Evolutionary conservation across 2,329 filamentous ascomycete species (phyloP).

Genomic region (Fusarium heterosporum): DNA sequence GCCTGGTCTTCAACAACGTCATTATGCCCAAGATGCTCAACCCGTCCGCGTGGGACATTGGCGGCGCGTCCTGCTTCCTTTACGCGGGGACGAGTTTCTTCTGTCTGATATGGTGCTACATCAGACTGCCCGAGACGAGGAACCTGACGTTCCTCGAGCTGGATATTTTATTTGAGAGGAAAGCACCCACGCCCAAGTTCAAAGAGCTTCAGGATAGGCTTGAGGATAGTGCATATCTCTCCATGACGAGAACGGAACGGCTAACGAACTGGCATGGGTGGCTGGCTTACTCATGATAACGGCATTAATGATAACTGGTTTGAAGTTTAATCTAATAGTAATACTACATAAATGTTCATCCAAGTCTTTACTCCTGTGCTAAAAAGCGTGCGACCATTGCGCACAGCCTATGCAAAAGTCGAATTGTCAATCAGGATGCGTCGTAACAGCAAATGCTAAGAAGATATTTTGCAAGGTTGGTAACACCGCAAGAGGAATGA

Average conservation of each 20-base stretch:
- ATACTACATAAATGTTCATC: neutral
- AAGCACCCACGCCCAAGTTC: constrained; percentile 50
- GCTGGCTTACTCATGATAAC: constrained; percentile 40
- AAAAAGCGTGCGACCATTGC: neutral
- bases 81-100: constrained; percentile 38
- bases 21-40: constrained; percentile 48
- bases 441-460: no score
- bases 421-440: no score
- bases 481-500: no score
- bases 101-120: constrained; percentile 46
- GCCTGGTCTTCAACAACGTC: constrained; percentile 45
- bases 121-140: constrained; percentile 47
- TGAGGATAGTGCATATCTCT: constrained; percentile 37
- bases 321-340: neutral
- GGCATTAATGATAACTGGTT: constrained; percentile 8
- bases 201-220: constrained; percentile 41
- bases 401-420: no score
- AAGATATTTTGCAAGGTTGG: no score
- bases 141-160: constrained; percentile 46
- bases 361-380: neutral
- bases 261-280: constrained; percentile 45
- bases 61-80: constrained; percentile 46
- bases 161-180: constrained; percentile 48
- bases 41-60: constrained; percentile 44
- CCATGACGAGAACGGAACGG: constrained; percentile 32